These are phyloP conservation scores for Stephanodiscus triporus DNA, from an alignment of 108 stramenopile genomes.

Conservation along the genomic window DNA sequence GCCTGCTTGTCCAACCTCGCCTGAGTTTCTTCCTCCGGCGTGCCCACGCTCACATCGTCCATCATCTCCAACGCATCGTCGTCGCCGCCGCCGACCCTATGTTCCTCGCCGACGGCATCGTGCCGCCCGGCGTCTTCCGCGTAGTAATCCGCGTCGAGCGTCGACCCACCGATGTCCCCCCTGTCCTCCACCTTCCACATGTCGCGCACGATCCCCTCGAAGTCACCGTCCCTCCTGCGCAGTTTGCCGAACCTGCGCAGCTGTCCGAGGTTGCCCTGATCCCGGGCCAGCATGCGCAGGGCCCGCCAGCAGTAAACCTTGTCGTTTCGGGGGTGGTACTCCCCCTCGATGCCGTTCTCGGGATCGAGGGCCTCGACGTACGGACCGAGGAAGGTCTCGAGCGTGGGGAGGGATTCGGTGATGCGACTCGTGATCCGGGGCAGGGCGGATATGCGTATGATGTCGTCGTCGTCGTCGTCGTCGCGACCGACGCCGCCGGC, in stretches of 20 bases:
- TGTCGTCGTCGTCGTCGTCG: background rate
- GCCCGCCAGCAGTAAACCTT: conserved; percentile 79
- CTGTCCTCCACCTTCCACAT: conserved; percentile 64
- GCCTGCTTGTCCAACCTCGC: conserved; percentile 36
- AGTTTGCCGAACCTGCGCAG: conserved; percentile 34
- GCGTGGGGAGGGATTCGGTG: conserved; percentile 29
- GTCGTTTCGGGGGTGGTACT: conserved; percentile 83
- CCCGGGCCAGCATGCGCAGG: conserved; percentile 63
- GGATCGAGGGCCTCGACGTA: conserved; percentile 87
- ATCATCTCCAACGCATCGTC: conserved; percentile 25
- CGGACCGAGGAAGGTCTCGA: conserved; percentile 64
- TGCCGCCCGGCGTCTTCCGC: conserved; percentile 13
- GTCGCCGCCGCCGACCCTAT: background rate
- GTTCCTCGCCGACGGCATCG: background rate
- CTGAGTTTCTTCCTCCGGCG: conserved; percentile 28
- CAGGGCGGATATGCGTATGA: conserved; percentile 10
- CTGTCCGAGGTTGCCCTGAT: conserved; percentile 48
- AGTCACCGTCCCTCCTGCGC: conserved; percentile 58
- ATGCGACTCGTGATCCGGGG: conserved; percentile 16
- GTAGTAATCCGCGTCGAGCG: conserved; percentile 13
- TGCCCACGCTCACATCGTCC: conserved; percentile 46
- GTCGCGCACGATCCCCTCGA: conserved; percentile 67
- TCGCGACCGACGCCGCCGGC: background rate
- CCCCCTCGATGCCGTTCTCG: conserved; percentile 81
- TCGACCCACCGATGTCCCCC: conserved; percentile 64